Base-by-base conservation (phyloP, 257 asterid species). In the Solanum bukasovii region DNA sequence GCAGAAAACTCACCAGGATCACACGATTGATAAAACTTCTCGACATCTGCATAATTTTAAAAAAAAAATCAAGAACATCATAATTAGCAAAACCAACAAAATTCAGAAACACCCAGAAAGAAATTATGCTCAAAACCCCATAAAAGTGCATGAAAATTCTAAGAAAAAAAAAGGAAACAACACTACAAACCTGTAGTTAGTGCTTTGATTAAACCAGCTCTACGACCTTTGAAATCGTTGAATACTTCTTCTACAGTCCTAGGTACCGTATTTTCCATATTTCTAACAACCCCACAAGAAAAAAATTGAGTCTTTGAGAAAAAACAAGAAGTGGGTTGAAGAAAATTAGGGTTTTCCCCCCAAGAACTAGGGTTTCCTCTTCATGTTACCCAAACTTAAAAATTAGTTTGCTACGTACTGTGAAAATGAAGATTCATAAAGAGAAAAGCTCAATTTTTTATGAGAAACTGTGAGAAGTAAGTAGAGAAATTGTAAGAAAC, bases 201-300 rank as follows among this genome's bases (percentile, higher is more conserved):
- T 92, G 95, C 99, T 98, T 75, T 88, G 34, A 88, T 97, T 95
- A 88, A 95, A 91, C 99, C 98, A 87, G 94, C 94, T 89, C 95
- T 92, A 92, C 89, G 94, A 94, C 95, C 98, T 89, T 96, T 96
- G 94, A 82, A 82, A 82, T 82, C 86, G 42, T 20, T 82, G 42
- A 93, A 96, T 96, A 96, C 95, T 93, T 96, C 99, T 90, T 96
- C 99, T 12, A 96, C 99, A 83, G 96, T 94, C 87, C 98, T 95
- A 37, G 98, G 98, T 29, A 82, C 44, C 40, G 86, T 31, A 49
- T 49, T 82, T 49, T 82, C 86, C 86, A 82, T 82, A 49, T 49
- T 82, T 82, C 14, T 10, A 49, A 49, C 70, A 29, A 82, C 65
- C 86, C 86, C 86, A 18, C 70, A 82, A 31, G 7, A 44, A 46